A percentile compares a stretch with the other conserved stretches of the same genome.
Evolutionary conservation across 2,329 filamentous ascomycete genomes (phyloP).

Genomic region (Davidsoniella virescens): DNA sequence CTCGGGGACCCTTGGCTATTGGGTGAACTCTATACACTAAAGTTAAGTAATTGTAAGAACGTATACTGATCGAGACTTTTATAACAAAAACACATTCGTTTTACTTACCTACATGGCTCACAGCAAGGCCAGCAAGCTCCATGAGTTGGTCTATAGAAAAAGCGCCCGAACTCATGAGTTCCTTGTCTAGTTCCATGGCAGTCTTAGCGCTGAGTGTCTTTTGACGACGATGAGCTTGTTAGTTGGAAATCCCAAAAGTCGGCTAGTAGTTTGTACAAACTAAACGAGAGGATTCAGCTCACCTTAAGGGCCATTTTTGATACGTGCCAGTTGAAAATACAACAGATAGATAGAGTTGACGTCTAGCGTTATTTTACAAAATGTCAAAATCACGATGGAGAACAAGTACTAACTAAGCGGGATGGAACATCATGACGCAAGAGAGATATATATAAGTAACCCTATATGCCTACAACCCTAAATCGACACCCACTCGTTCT

Average conservation of each 20-base stretch:
- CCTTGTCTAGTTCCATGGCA: conserved; percentile 75
- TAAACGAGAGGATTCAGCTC: too few relatives aligned
- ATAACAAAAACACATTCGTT: not conserved
- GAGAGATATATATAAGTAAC: too few relatives aligned
- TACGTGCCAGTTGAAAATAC: not conserved
- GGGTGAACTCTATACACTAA: conserved; percentile 76
- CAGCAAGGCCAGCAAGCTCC: conserved; percentile 85
- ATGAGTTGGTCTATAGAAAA: conserved; percentile 95
- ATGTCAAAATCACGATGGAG: too few relatives aligned
- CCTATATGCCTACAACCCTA: too few relatives aligned
- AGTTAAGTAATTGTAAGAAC: not conserved
- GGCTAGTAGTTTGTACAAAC: too few relatives aligned
- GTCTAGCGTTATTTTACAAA: too few relatives aligned
- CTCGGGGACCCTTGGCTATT: conserved; percentile 46
- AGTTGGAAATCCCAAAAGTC: too few relatives aligned
- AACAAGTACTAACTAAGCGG: too few relatives aligned
- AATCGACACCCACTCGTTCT: too few relatives aligned
- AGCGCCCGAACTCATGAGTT: conserved; percentile 76
- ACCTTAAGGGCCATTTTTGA: not conserved
- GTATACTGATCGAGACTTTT: too few relatives aligned
- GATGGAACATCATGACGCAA: too few relatives aligned
- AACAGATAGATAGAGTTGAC: not conserved
- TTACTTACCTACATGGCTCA: conserved; percentile 68
- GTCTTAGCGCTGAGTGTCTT: conserved; percentile 57
- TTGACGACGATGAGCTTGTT: too few relatives aligned